Evolutionary conservation across 2,329 filamentous ascomycete genomes (phyloP), one percentile per base, ranked within the genome.

Genomic region (Cercospora brassicicola): DNA sequence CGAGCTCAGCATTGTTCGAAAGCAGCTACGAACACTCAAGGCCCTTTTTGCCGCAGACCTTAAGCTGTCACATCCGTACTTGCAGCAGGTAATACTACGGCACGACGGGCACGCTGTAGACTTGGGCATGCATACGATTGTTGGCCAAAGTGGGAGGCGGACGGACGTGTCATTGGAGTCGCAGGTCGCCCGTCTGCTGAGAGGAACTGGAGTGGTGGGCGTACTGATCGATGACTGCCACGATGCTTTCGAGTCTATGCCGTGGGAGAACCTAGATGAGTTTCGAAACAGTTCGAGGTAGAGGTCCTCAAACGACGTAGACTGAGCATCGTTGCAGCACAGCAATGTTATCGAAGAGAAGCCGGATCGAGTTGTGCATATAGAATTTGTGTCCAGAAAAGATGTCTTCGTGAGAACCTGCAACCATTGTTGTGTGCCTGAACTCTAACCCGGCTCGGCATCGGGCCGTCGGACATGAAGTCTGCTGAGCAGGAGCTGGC

Each of bases 401-500:
- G 18, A 57, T 33, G 28, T 57, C 18, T 57, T 57, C 15, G 6
- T 20, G 2, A 1, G n/a, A 59, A 11, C 28, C 6, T 31, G 20
- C 8, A 4, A 23, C 31, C 31, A 26, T 13, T 33, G 8, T 30
- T 30, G 6, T 3, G 53, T 59, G 55, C 55, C 55, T 59, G 55
- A 59, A 59, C 55, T 36, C 18, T 59, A 36, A 59, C 13, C 31
- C 55, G 55, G 55, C 28, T 59, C 55, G n/a, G 55, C 55, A 33
- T 59, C 55, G 55, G 55, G n/a, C 55, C 60, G 60, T 33, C 61
- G 61, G 61, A 26, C 61, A 64, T 64, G 61, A 64, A 53, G 61
- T 64, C 61, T 48, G 39, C 59, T 30, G 15, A 30, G 55, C 56
- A 53, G 39, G 36, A 53, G 39, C 55, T 61, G 56, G 45, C 55